Percentiles rank a stretch among this genome's conserved stretches.
Conservation (phyloP, 2,329 filamentous ascomycete species). For the Colletotrichum sojae region DNA sequence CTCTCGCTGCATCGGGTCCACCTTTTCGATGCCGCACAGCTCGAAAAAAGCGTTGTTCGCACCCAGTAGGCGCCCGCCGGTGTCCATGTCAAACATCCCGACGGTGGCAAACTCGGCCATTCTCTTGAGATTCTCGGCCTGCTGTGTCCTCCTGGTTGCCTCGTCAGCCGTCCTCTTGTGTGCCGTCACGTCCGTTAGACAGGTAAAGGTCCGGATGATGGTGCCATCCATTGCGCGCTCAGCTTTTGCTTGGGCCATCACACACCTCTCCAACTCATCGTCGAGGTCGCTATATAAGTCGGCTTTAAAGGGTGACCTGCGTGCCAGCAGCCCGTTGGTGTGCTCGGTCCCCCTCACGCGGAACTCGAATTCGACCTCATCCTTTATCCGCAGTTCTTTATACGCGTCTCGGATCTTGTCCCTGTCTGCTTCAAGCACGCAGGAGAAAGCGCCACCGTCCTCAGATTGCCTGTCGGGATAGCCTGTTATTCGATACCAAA, state of each 20-base stretch:
- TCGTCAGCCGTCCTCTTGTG: constrained; percentile 65
- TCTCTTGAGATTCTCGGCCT: constrained; percentile 67
- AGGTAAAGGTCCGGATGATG: constrained; percentile 62
- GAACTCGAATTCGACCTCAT: constrained; percentile 63
- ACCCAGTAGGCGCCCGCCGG: constrained; percentile 63
- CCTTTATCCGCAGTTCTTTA: constrained; percentile 54
- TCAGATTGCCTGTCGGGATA: constrained; percentile 52
- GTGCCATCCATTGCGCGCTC: constrained; percentile 60
- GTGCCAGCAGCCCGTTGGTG: constrained; percentile 20
- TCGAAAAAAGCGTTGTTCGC: constrained; percentile 69
- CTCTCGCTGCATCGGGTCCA: constrained; percentile 53
- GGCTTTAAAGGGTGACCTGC: constrained; percentile 42
- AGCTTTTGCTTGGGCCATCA: constrained; percentile 63
- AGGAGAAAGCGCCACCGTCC: constrained; percentile 57
- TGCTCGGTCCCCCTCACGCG: constrained; percentile 50
- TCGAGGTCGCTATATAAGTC: constrained; percentile 47
- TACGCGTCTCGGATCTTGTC: constrained; percentile 57
- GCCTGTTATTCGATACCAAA: constrained; percentile 70
- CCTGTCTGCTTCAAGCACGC: constrained; percentile 63
- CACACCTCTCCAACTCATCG: constrained; percentile 55
- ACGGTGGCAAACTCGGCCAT: constrained; percentile 69
- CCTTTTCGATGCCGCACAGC: constrained; percentile 63
- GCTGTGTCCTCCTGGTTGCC: constrained; percentile 63
- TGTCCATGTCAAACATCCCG: constrained; percentile 68
- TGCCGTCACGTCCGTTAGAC: constrained; percentile 65